Base-by-base conservation (phyloP, 2,329 filamentous ascomycete species). In the Hyphodiscus sp. region DNA sequence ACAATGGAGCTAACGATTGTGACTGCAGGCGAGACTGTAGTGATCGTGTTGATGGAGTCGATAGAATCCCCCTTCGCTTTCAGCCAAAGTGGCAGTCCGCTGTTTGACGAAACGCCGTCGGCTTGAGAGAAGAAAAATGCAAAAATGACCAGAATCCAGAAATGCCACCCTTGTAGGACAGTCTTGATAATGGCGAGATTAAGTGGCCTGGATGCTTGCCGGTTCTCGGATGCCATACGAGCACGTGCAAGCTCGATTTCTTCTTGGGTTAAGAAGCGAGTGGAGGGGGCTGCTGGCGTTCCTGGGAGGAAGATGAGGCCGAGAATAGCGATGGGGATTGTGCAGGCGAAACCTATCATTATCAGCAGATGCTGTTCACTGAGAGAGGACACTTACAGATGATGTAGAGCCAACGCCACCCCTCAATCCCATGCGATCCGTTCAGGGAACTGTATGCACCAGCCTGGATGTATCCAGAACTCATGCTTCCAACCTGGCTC, bases 341-440 rank as follows among this genome's bases (percentile, higher is more conserved):
- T 2, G 65, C 67, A 30, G 69, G 69, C n/a, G 51, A 71, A 54
- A 47, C 45, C 49, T 51, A 13, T 72, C 45, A 73, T 64, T 53
- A 76, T 74, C 7, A 49, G 47, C 29, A 33, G 13, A 33, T n/a
- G n/a, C n/a, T n/a, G n/a, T n/a, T n/a, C n/a, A n/a, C n/a, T n/a
- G n/a, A n/a, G n/a, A n/a, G n/a, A n/a, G n/a, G n/a, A n/a, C n/a
- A n/a, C n/a, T n/a, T n/a, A n/a, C n/a, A n/a, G n/a, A n/a, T n/a
- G n/a, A n/a, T n/a, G n/a, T n/a, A n/a, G n/a, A n/a, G n/a, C n/a
- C n/a, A n/a, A n/a, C n/a, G n/a, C n/a, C n/a, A n/a, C n/a, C n/a
- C n/a, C n/a, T n/a, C n/a, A n/a, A n/a, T n/a, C n/a, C n/a, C n/a
- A n/a, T n/a, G n/a, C n/a, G n/a, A n/a, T n/a, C n/a, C n/a, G n/a